Base-by-base conservation (phyloP, 768 basidiomycete species). In the Tephrocybe sp. region DNA sequence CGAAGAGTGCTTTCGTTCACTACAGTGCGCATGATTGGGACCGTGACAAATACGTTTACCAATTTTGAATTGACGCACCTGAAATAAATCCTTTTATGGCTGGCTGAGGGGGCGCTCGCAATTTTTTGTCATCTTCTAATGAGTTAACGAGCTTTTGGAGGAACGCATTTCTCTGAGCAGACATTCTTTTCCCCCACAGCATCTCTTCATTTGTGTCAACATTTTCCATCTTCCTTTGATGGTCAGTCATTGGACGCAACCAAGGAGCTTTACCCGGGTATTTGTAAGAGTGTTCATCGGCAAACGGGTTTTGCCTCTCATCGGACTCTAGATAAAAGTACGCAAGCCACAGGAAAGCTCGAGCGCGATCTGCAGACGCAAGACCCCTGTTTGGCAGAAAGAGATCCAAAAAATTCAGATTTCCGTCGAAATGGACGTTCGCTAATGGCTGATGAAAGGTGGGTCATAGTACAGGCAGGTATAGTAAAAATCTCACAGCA, bases 301-400 rank as follows among this genome's bases (percentile, higher is more conserved):
- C 78, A 62, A 88, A 93, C 4, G 90, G 86, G 64, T 91, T 93
- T n/a, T 76, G 67, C 10, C 70, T 64, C 29, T 75, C 72, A 1
- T 79, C 73, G 27, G 74, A 75, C 65, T 93, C 90, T 55, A 94
- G 73, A 64, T 94, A 92, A 61, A 89, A 77, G 65, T 82, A 92
- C 42, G 91, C 68, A 49, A 92, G 75, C 87, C 89, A 92, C 23
- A 95, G 75, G 64, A 95, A 91, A 3, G 83, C 88, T 48, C 72
- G 73, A 4, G 88, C 90, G 24, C 93, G 86, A 54, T 86, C 84
- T 3, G 66, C 65, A 2, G 91, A 90, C 10, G 85, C 77, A 29
- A 91, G 71, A 38, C 78, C 76, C 58, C 84, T 82, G 31, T 64
- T 66, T 21, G 91, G 88, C 33, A 91, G 75, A 65, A 94, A 94